These are phyloP conservation scores for Fusarium sp. DNA, from an alignment of 2,329 filamentous ascomycete genomes.

Conservation along the genomic window DNA sequence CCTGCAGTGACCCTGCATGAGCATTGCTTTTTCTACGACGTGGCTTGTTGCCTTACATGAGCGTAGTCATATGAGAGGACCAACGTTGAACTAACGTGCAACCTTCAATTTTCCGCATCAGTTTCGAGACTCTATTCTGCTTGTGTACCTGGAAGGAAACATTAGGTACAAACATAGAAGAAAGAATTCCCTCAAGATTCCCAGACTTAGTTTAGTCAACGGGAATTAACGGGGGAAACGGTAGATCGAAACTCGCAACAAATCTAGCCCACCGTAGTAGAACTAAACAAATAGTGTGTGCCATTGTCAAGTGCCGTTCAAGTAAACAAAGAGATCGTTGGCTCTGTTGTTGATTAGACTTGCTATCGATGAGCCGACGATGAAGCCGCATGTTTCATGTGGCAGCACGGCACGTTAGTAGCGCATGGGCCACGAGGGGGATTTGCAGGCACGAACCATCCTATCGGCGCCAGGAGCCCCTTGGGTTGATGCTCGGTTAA, in stretches of 20 bases:
- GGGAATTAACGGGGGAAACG: neutral
- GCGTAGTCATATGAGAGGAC: slow-evolving; percentile 13
- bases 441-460: slow-evolving; percentile 40
- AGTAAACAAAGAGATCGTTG: neutral
- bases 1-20: neutral
- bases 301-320: neutral
- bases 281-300: neutral
- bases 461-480: slow-evolving; percentile 37
- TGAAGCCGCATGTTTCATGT: slow-evolving; percentile 43
- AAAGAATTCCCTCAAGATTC: neutral
- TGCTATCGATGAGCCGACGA: slow-evolving; percentile 16
- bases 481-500: neutral
- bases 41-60: slow-evolving; percentile 20
- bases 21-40: slow-evolving; percentile 31
- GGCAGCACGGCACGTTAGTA: slow-evolving; percentile 24
- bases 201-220: neutral
- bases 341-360: slow-evolving; percentile 2
- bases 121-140: neutral
- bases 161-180: neutral
- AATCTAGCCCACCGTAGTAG: neutral
- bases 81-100: neutral
- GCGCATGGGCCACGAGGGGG: slow-evolving; percentile 31
- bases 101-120: neutral
- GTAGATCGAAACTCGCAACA: neutral
- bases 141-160: neutral